Evolutionary conservation across 108 stramenopile genomes (phyloP).

Genomic region (Fragilariopsis cylindrus): DNA sequence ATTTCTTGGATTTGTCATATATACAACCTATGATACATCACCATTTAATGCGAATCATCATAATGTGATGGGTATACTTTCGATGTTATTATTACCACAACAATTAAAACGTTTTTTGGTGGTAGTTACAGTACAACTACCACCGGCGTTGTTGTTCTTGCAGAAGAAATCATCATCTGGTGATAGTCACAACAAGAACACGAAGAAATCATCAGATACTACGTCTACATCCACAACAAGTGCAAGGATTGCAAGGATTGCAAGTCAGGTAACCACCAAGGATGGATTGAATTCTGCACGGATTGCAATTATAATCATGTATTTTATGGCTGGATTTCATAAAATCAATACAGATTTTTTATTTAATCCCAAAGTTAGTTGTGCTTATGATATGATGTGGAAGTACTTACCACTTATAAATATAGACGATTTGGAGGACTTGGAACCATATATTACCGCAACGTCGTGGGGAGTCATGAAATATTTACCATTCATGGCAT

Average conservation of each 20-base stretch:
- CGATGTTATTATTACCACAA: background rate
- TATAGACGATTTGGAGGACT: background rate
- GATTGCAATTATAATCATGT: background rate
- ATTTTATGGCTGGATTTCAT: conserved; percentile 14
- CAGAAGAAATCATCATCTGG: too few species aligned
- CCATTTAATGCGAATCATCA: background rate
- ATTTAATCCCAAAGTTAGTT: conserved; percentile 5
- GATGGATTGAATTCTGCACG: background rate
- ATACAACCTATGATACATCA: background rate
- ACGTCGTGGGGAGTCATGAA: background rate
- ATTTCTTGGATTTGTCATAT: background rate
- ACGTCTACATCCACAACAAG: too few species aligned
- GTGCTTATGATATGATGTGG: conserved; percentile 7
- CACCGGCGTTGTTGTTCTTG: too few species aligned
- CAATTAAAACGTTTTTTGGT: background rate
- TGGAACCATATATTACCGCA: background rate
- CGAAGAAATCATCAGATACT: too few species aligned
- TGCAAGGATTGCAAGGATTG: background rate
- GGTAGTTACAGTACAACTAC: background rate
- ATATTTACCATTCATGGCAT: background rate
- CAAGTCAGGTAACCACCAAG: background rate
- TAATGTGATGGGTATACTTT: background rate
- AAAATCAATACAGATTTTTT: conserved; percentile 14
- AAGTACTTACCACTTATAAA: background rate
- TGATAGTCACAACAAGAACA: too few species aligned